Base-by-base conservation (phyloP, 1,139 yeast genomes). In the Hansenula lynferdii region DNA sequence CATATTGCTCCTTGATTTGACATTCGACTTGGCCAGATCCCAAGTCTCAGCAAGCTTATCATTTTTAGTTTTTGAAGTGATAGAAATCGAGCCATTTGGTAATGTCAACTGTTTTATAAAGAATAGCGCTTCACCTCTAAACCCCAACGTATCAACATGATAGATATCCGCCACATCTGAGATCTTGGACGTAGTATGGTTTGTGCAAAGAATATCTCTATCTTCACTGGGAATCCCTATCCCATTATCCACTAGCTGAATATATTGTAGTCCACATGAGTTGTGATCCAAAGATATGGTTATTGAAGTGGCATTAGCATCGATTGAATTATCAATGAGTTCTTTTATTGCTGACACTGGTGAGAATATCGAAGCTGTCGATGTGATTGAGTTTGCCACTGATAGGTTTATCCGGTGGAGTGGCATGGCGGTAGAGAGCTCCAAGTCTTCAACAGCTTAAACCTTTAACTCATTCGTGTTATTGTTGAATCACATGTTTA, bases 121-220 rank as follows among this genome's bases (percentile, higher is more conserved):
- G 42, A 75, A 72, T 27, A 85, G 58, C 0, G 92, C 86, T 54
- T 81, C 85, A 8, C 95, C 95, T 43, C 85, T 64, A 49, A 77
- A 83, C 1, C 94, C 92, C 49, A 76, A 69, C 0, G 85, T 72
- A 1, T 54, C 40, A 3, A 74, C 54, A 0, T 50, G 38, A 3
- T 48, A 47, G 19, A 79, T 52, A 34, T 78, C 82, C 1, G 65
- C 67, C 32, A 67, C 57, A 0, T 49, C 44, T 0, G 51, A 33
- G 6, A 80, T 56, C 51, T 84, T 85, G 0, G 92, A 82, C 1
- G 95, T 84, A 16, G 78, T 69, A 51, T 75, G 68, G 26, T 77
- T 65, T 39, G 71, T 61, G 40, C 89, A 77, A 42, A 78, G 62
- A 15, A 69, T 40, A 1, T 57, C 57, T 32, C 83, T 56, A 42